Percentiles rank a stretch among this genome's conserved stretches.
Evolutionary conservation across 257 asterid genomes (phyloP).

Genomic region (Nicotiana tabacum): DNA sequence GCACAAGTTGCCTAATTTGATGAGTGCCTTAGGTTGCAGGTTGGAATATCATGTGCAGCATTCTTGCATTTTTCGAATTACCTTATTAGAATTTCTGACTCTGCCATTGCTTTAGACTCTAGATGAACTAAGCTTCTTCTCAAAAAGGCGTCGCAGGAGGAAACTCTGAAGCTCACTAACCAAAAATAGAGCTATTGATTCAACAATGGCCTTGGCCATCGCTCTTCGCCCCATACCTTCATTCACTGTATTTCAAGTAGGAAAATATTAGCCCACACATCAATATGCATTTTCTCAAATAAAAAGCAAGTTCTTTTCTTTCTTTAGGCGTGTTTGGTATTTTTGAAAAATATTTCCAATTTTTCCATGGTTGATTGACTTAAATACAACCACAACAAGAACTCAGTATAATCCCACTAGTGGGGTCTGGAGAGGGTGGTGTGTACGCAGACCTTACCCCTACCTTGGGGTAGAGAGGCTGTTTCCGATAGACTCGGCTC

Average conservation of each 20-base stretch:
- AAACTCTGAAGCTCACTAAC: conserved; percentile 52
- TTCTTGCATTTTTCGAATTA: background rate
- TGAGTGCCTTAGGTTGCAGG: background rate
- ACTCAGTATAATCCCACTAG: no score
- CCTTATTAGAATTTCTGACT: background rate
- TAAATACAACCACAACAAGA: no score
- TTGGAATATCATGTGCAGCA: background rate
- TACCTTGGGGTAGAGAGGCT: no score
- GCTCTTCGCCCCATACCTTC: conserved; percentile 68
- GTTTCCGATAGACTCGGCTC: no score
- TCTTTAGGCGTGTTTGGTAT: background rate
- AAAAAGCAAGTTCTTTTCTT: background rate
- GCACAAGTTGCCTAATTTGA: background rate
- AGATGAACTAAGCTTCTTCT: conserved; percentile 53
- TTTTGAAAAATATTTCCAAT: background rate
- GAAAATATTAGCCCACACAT: background rate
- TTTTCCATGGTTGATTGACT: no score
- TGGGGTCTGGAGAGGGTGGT: no score
- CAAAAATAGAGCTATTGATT: conserved; percentile 54
- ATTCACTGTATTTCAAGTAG: conserved; percentile 39
- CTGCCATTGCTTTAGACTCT: conserved; percentile 42
- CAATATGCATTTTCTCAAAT: background rate
- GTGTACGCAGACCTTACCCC: no score
- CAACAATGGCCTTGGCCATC: conserved; percentile 57
- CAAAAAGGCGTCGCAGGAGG: conserved; percentile 57